These are phyloP conservation scores for Hanseniaspora sp. DNA, from an alignment of 1,139 yeast species.

Conservation along the genomic window DNA sequence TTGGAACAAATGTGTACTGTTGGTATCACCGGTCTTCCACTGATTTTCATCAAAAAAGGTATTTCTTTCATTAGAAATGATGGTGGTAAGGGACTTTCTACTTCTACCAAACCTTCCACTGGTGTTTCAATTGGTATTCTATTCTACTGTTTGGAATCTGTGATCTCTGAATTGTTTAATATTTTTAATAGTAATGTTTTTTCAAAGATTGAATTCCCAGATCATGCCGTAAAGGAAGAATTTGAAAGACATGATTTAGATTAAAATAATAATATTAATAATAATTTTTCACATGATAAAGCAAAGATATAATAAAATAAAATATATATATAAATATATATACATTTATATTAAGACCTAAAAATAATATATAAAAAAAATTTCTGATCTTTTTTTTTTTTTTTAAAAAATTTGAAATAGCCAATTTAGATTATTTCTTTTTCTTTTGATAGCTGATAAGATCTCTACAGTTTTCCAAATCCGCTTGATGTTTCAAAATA, in stretches of 20 bases:
- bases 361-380: no score
- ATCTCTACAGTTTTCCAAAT: conserved; percentile 15
- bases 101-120: conserved; percentile 7
- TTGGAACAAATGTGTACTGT: conserved; percentile 16
- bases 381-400: no score
- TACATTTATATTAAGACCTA: neutral
- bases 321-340: neutral
- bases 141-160: conserved; percentile 28
- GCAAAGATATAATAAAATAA: neutral
- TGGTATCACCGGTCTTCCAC: conserved; percentile 15
- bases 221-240: conserved; percentile 16
- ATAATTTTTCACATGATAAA: no score
- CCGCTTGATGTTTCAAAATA: conserved; percentile 16
- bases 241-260: conserved; percentile 12
- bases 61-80: conserved; percentile 8
- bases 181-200: conserved; percentile 14
- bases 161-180: conserved; percentile 22
- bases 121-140: conserved; percentile 29
- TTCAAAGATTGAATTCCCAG: conserved; percentile 16
- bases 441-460: conserved; percentile 14
- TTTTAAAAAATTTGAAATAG: no score
- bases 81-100: neutral
- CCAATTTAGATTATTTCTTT: neutral
- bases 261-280: neutral
- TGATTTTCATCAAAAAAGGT: conserved; percentile 11